Evolutionary conservation across 345 rosid species (phyloP), one percentile per base, ranked within the genome.

Genomic region (Eucalyptus microcorys): DNA sequence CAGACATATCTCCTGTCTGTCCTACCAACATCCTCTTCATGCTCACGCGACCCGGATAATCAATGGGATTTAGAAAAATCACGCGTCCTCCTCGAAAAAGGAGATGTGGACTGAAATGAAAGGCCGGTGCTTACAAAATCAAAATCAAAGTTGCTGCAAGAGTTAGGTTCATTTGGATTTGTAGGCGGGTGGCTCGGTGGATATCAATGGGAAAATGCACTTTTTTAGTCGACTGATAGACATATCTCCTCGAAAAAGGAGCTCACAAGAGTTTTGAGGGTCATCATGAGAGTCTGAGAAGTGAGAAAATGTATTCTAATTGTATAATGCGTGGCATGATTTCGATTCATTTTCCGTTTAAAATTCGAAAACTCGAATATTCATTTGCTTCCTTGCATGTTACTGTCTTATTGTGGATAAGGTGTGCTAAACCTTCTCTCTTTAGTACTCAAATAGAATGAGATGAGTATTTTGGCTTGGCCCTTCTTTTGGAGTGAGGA

Each of bases 401-500:
- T 12, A 16, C 22, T 8, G 22, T 8, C 22, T 7, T 8, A 1
- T 68, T 17, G 43, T 10, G 17, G 0, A n/a, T 30, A 7, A 2
- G 34, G 17, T 30, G 8, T 64, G 32, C 37, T n/a, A 14, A 61
- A 61, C 34, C 45, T 37, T 37, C 42, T 34, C 80, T 32, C 43
- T 68, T 32, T 9, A n/a, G 21, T 66, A 66, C 10, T n/a, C 40
- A 5, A 66, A 68, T 17, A 17, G 5, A 34, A 68, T 34, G 0
- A 68, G 80, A 68, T 68, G 80, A 68, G 42, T 3, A 17, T 34
- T 17, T 6, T 68, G 24, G 42, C 43, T 3, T 68, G 42, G 80
- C 80, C 24, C 43, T 34, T 34, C 80, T 17, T 68, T 68, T 17
- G 43, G 43, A 68, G 80, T 3, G 43, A 68, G 24, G 12, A 68